These are phyloP conservation scores for Simplicillium sp. DNA, from an alignment of 2,329 filamentous ascomycete species.

Conservation along the genomic window DNA sequence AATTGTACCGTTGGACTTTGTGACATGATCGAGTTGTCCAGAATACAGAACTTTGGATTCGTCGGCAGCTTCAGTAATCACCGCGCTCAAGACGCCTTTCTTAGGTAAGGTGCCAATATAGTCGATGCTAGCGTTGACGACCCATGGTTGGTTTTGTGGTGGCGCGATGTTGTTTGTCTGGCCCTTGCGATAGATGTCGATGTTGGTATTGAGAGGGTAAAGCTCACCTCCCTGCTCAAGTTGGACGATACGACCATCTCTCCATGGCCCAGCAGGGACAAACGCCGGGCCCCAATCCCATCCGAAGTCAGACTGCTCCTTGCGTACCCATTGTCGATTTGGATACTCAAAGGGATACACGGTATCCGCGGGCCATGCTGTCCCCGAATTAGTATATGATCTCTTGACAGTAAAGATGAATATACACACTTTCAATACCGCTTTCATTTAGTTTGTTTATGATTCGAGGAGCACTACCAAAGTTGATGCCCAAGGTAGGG, in stretches of 20 bases:
- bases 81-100: constrained; percentile 33
- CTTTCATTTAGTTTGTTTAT: constrained; percentile 3
- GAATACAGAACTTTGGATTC: constrained; percentile 8
- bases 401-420: background rate
- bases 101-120: constrained; percentile 37
- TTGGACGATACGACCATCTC: constrained; percentile 47
- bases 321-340: constrained; percentile 30
- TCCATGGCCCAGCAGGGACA: constrained; percentile 54
- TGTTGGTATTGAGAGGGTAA: constrained; percentile 33
- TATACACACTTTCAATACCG: constrained; percentile 2
- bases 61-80: constrained; percentile 31
- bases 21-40: constrained; percentile 27
- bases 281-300: constrained; percentile 58
- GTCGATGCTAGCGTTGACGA: constrained; percentile 52
- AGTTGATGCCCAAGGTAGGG: constrained; percentile 10
- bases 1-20: constrained; percentile 29
- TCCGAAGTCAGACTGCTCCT: constrained; percentile 54
- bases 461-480: constrained; percentile 12
- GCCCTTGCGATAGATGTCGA: constrained; percentile 49
- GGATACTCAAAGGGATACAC: constrained; percentile 4
- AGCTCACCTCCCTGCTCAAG: constrained; percentile 28
- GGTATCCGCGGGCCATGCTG: constrained; percentile 1
- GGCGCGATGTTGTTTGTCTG: constrained; percentile 50
- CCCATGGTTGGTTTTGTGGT: constrained; percentile 46
- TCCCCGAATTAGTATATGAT: background rate